Evolutionary conservation across 2,329 filamentous ascomycete genomes (phyloP), one percentile per base, ranked within the genome.

Genomic region (Calonectria ilicicola): DNA sequence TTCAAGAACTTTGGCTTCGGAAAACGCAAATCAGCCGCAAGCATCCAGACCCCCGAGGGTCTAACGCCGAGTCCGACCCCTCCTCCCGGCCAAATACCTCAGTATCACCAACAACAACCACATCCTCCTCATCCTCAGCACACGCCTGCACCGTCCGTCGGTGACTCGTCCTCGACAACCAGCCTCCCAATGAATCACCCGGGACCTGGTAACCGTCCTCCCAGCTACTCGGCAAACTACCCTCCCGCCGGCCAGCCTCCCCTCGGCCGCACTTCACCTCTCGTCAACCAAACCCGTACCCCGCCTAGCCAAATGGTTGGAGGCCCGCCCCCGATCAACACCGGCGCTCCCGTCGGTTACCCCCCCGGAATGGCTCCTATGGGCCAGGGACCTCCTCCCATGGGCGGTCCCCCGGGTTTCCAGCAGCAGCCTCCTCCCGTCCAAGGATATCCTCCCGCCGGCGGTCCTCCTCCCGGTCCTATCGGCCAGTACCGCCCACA

Each of bases 1-100:
- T 91, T 95, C 85, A 94, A 94, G 89, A 90, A 91, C 89, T 90
- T 95, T 87, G 93, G 93, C 86, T 93, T 94, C 89, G 93, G 93
- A 87, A 94, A 94, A 90, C 92, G 93, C 86, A 94, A 92, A 88
- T 93, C 92, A 81, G 88, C 88, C 81, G 88, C 89, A 83, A 91
- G 88, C 84, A 90, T 90, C 80, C 88, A 89, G 77, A 86, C 84
- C 82, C 82, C 85, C 82, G 86, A 89, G 82, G 82, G 82, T 69
- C 78, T 77, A 70, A 78, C 80, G 74, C 78, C 82, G 72, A 78
- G 78, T 62, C 75, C 77, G 77, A 80, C 76, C 76, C 82, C 83
- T 79, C 82, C 83, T 80, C 81, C 82, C 74, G 85, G 81, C 83
- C 88, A 90, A 87, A 87, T 89, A 85, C 84, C 88, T 81, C 87